Conservation (phyloP, 495 filamentous ascomycete genomes). For the Hyaloscypha hepaticicola region DNA sequence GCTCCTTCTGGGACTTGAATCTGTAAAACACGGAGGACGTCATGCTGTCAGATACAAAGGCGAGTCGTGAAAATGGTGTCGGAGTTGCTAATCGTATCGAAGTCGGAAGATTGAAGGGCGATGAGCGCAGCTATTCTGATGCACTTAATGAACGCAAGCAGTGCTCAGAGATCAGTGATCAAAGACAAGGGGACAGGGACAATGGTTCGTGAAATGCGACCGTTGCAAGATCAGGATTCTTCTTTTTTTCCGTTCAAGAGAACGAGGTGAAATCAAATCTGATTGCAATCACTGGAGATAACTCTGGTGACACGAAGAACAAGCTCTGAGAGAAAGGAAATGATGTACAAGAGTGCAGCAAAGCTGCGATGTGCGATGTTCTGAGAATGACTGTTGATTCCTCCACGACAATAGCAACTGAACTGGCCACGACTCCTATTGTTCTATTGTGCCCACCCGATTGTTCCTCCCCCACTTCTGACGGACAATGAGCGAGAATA, state of each 20-base stretch:
- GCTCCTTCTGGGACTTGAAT: constrained; percentile 98
- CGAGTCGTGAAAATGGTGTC: constrained; percentile 7
- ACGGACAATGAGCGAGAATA: constrained; percentile 13
- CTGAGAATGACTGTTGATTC: constrained; percentile 25
- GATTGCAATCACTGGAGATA: constrained; percentile 53
- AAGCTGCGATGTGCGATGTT: constrained; percentile 29
- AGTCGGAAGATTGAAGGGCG: neutral
- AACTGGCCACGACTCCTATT: constrained; percentile 23
- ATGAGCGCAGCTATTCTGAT: constrained; percentile 17
- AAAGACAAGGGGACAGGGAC: constrained; percentile 22
- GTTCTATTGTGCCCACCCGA: constrained; percentile 16
- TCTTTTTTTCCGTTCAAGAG: constrained; percentile 43
- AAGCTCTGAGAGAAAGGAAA: constrained; percentile 37
- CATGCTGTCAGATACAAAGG: constrained; percentile 57
- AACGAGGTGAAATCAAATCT: constrained; percentile 56
- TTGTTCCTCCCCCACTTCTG: constrained; percentile 23
- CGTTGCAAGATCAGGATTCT: constrained; percentile 39
- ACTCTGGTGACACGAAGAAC: constrained; percentile 32
- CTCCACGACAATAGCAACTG: constrained; percentile 28
- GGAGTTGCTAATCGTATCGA: constrained; percentile 3
- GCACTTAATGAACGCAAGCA: constrained; percentile 21
- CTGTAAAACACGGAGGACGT: constrained; percentile 99
- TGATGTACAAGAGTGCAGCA: constrained; percentile 46
- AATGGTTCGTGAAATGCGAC: constrained; percentile 32
- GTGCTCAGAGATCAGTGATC: constrained; percentile 27